Evolutionary conservation across 495 filamentous ascomycete species (phyloP).

Genomic region (Neurospora terricola): DNA sequence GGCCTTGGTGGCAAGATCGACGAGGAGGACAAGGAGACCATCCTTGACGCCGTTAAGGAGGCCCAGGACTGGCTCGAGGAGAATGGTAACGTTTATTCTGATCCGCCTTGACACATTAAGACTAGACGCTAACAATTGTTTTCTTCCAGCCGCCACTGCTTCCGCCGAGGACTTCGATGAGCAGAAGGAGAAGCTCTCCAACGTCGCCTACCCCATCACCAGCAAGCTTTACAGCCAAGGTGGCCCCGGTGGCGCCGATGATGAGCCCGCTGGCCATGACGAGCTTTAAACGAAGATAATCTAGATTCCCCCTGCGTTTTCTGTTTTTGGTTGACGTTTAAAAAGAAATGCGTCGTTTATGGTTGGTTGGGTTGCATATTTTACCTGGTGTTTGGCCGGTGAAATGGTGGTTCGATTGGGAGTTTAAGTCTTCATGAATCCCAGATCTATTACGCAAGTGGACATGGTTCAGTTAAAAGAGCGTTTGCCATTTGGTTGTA

Average conservation of each 20-base stretch:
- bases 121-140: conserved; percentile 11
- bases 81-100: conserved; percentile 40
- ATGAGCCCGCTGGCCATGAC: conserved; percentile 72
- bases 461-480: background rate
- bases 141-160: conserved; percentile 53
- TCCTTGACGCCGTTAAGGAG: conserved; percentile 96
- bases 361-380: background rate
- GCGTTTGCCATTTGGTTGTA: background rate
- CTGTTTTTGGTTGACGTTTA: conserved; percentile 13
- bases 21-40: conserved; percentile 96
- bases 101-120: background rate
- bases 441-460: background rate
- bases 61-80: conserved; percentile 95
- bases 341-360: conserved; percentile 9
- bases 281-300: conserved; percentile 61
- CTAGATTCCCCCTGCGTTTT: conserved; percentile 25
- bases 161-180: conserved; percentile 93
- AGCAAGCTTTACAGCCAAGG: conserved; percentile 84
- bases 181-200: conserved; percentile 97
- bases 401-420: background rate
- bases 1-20: conserved; percentile 97
- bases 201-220: conserved; percentile 96
- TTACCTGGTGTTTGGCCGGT: background rate
- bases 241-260: conserved; percentile 48
- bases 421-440: background rate